Conservation (phyloP, 306 rosid species). For the Crataegus laevigata region DNA sequence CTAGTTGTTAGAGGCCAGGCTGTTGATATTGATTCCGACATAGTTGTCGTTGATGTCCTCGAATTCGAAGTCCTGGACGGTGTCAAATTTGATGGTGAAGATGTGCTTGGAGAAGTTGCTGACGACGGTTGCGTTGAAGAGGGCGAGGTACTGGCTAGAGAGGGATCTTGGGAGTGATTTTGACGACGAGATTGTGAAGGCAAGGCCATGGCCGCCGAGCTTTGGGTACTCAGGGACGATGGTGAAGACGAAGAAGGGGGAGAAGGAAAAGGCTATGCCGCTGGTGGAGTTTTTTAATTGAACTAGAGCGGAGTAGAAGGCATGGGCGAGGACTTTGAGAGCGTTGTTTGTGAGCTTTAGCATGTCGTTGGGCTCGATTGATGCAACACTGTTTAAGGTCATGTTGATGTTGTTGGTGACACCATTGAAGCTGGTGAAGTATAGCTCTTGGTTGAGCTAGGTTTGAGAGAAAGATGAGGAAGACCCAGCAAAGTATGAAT, state of each 20-base stretch:
- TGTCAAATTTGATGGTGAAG: slow-evolving; percentile 50
- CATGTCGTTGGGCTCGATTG: slow-evolving; percentile 19
- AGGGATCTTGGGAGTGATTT: slow-evolving; percentile 11
- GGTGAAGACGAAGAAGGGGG: slow-evolving; percentile 3
- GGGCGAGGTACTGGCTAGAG: slow-evolving; percentile 43
- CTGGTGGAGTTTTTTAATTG: neutral
- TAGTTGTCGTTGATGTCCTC: slow-evolving; percentile 48
- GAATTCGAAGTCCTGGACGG: slow-evolving; percentile 39
- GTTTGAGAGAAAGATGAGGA: slow-evolving; percentile 16
- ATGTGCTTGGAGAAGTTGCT: slow-evolving; percentile 45
- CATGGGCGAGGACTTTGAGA: slow-evolving; percentile 4
- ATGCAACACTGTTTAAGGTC: slow-evolving; percentile 30
- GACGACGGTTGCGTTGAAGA: slow-evolving; percentile 30
- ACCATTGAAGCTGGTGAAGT: slow-evolving; percentile 20
- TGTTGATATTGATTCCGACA: slow-evolving; percentile 43
- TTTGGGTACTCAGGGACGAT: slow-evolving; percentile 7
- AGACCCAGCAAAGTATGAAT: slow-evolving; percentile 9
- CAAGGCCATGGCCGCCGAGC: slow-evolving; percentile 16
- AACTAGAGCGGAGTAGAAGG: slow-evolving; percentile 1
- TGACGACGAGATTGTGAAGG: slow-evolving; percentile 11
- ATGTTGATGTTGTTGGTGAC: slow-evolving; percentile 14
- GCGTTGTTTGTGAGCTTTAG: slow-evolving; percentile 20
- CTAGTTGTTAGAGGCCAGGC: slow-evolving; percentile 38
- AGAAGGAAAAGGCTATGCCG: neutral
- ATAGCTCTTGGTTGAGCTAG: slow-evolving; percentile 14